Evolutionary conservation across 1,139 yeast species (phyloP).

Genomic region (Suhomyces ambrosiae): DNA sequence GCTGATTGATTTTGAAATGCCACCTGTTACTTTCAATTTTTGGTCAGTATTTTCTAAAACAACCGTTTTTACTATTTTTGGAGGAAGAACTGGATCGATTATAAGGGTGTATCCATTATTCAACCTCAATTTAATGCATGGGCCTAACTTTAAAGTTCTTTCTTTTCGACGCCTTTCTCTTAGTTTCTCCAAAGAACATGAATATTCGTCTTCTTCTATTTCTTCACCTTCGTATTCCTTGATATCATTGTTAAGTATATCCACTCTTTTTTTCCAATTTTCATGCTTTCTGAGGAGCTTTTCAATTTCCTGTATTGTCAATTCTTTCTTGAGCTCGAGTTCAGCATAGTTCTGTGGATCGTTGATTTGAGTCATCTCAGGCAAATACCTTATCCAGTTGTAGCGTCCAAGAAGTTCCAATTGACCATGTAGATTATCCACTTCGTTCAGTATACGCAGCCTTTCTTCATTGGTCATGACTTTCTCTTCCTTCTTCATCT

Average conservation of each 20-base stretch:
- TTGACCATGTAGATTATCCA: constrained; percentile 51
- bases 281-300: constrained; percentile 50
- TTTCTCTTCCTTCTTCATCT: constrained; percentile 68
- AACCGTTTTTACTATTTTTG: constrained; percentile 21
- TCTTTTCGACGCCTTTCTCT: constrained; percentile 23
- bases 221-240: constrained; percentile 20
- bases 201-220: constrained; percentile 24
- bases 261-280: constrained; percentile 42
- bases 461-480: constrained; percentile 63
- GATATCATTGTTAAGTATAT: constrained; percentile 28
- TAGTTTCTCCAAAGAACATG: constrained; percentile 23
- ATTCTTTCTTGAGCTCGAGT: constrained; percentile 47
- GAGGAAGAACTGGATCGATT: constrained; percentile 36
- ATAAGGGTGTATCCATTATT: constrained; percentile 33
- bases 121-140: constrained; percentile 29
- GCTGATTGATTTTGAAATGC: neutral
- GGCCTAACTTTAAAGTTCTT: constrained; percentile 25
- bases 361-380: constrained; percentile 54
- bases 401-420: constrained; percentile 48
- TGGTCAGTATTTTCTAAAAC: neutral
- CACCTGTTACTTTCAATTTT: neutral
- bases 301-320: constrained; percentile 55
- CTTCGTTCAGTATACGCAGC: constrained; percentile 50
- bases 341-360: constrained; percentile 52
- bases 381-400: constrained; percentile 58